Percentiles rank a stretch among this genome's conserved stretches.
phyloP scores from a whole-genome alignment of 2,329 filamentous ascomycete genomes.

The Camillea tinctor region DNA sequence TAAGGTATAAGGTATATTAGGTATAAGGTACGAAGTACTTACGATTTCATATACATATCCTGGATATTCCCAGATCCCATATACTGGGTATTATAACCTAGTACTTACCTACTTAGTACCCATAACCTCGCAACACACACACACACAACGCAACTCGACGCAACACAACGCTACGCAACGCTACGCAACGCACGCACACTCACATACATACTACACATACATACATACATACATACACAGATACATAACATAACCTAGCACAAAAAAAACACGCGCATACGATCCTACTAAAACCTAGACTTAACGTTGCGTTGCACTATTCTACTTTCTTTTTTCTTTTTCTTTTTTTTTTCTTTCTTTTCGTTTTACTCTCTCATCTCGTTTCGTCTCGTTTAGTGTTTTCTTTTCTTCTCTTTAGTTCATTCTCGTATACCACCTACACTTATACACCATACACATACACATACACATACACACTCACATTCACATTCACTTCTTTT shows the following conservation, averaged over 20 bases:
- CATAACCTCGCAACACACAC: no score
- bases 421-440: neutral
- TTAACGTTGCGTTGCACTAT: slow-evolving; percentile 13
- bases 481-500: no score
- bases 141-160: no score
- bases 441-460: no score
- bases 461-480: no score
- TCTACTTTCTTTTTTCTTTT: neutral
- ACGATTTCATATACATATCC: no score
- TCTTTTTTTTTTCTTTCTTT: neutral
- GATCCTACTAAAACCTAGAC: slow-evolving; percentile 19
- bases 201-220: slow-evolving; percentile 6
- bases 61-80: no score
- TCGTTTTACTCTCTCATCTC: neutral
- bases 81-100: no score
- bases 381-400: neutral
- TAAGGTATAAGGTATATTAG: no score
- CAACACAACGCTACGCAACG: neutral
- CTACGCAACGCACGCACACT: slow-evolving; percentile 3
- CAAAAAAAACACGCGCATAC: slow-evolving; percentile 26
- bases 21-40: no score
- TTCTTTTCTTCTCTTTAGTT: neutral
- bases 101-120: no score
- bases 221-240: slow-evolving; percentile 18
- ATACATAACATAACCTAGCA: slow-evolving; percentile 27